A percentile compares a stretch with the other conserved stretches of the same genome.
Conservation (phyloP, 805 yeast genomes). For the Schizosaccharomyces osmophilus region DNA sequence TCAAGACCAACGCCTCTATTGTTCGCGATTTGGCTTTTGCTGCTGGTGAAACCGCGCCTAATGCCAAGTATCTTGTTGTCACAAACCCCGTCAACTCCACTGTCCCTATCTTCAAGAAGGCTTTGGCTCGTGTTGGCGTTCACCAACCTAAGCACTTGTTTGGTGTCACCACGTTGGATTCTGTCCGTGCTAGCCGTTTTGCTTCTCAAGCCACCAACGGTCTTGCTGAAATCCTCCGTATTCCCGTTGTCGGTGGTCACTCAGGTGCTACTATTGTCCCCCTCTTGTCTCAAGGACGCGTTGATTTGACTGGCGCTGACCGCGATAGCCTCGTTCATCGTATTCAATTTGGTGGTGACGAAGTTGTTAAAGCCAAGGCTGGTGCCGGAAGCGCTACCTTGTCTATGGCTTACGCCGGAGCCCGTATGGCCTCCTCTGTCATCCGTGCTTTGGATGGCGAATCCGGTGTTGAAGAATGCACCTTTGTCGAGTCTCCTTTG, state of each 20-base stretch:
- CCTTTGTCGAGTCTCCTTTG: conserved; percentile 44
- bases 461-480: conserved; percentile 35
- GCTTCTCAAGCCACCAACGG: conserved; percentile 31
- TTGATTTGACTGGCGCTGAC: conserved; percentile 35
- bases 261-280: conserved; percentile 93
- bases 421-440: conserved; percentile 28
- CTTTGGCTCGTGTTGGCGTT: conserved; percentile 57
- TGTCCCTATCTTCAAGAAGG: conserved; percentile 89
- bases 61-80: conserved; percentile 59
- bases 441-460: conserved; percentile 9
- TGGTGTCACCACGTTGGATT: conserved; percentile 90
- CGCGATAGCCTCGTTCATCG: conserved; percentile 50
- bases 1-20: conserved; percentile 87
- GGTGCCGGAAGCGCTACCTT: conserved; percentile 88
- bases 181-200: conserved; percentile 72
- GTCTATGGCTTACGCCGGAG: conserved; percentile 85
- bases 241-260: conserved; percentile 90
- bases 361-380: conserved; percentile 77
- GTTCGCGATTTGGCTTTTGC: conserved; percentile 80
- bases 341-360: conserved; percentile 91
- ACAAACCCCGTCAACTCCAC: conserved; percentile 95
- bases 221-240: conserved; percentile 45
- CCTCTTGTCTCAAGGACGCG: conserved; percentile 50
- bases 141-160: conserved; percentile 80
- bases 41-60: conserved; percentile 58